Base-by-base conservation (phyloP, 352 stramenopile genomes). In the Hyaloperonospora arabidopsidis region DNA sequence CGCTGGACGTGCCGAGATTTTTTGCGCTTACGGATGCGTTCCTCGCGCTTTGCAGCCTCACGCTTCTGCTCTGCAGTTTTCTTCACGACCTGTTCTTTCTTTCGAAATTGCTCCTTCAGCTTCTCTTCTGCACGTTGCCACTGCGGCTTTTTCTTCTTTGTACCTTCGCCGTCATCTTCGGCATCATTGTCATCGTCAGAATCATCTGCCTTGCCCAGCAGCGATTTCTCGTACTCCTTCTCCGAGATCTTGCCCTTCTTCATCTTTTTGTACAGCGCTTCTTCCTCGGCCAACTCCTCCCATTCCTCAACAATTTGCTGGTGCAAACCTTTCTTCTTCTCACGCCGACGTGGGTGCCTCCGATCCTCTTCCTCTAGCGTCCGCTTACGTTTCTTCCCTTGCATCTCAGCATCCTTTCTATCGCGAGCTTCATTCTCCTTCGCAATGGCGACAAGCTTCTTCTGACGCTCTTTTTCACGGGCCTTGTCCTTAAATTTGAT, bases 301-400 rank as follows among this genome's bases (percentile, higher is more conserved):
- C 97, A 99, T 68, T 99, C 97, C 59, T 99, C 95, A 19, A 97
- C 83, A 59, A 99, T 98, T 59, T 95, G 87, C 65, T 97, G 86
- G 57, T 98, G 90, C 43, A 91, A 63, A 22, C 95, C 95, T 62
- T 97, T 96, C 75, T 98, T 98, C 72, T 98, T 98, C 57, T 91
- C 83, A 63, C 84, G 80, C 59, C 84, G 79, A 50, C 79, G 82
- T 11, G 79, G 79, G 44, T 89, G 70, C 49, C 91, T 93, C 1
- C 79, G 67, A 28, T 69, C 64, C 2, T 92, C 80, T 18, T 77
- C 70, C 5, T 76, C 65, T n/a, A 74, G 60, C 19, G 68, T 58
- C 2, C 72, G 70, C 59, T 87, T 89, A 50, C 78, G 70, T 57
- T 77, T 80, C 29, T 76, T 80, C 45, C 79, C 70, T 25, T 52